These are phyloP conservation scores for Nemania abortiva DNA, from an alignment of 2,329 filamentous ascomycete species.

Conservation along the genomic window DNA sequence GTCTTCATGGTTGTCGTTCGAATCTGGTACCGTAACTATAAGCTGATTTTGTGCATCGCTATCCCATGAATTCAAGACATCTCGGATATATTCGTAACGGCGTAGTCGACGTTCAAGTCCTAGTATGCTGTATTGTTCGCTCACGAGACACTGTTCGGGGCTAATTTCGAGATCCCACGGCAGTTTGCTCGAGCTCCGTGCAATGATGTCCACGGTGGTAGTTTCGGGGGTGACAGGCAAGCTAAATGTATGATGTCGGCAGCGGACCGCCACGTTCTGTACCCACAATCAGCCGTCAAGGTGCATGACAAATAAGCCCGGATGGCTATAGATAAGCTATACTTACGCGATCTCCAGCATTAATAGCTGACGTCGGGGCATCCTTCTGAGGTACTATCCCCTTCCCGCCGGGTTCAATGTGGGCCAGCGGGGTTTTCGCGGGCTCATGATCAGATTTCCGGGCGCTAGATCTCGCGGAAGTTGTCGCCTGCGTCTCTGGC, in stretches of 20 bases:
- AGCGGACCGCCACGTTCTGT: constrained; percentile 78
- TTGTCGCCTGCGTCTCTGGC: constrained; percentile 50
- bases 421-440: constrained; percentile 44
- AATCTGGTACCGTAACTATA: constrained; percentile 71
- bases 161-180: constrained; percentile 69
- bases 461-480: constrained; percentile 49
- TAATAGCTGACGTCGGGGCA: constrained; percentile 83
- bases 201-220: constrained; percentile 78
- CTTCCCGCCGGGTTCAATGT: constrained; percentile 60
- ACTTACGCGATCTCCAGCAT: constrained; percentile 80
- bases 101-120: constrained; percentile 86
- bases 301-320: constrained; percentile 24
- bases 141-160: constrained; percentile 74
- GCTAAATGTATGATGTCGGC: constrained; percentile 74
- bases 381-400: constrained; percentile 69
- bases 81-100: constrained; percentile 85
- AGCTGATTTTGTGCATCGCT: constrained; percentile 81
- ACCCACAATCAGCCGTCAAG: constrained; percentile 46
- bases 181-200: constrained; percentile 72
- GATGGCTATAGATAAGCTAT: constrained; percentile 10
- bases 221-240: constrained; percentile 82
- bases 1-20: constrained; percentile 66
- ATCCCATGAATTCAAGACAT: constrained; percentile 95
- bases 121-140: constrained; percentile 80
- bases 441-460: constrained; percentile 39